phyloP scores from a whole-genome alignment of 2,329 filamentous ascomycete species.

The Alternaria solani region DNA sequence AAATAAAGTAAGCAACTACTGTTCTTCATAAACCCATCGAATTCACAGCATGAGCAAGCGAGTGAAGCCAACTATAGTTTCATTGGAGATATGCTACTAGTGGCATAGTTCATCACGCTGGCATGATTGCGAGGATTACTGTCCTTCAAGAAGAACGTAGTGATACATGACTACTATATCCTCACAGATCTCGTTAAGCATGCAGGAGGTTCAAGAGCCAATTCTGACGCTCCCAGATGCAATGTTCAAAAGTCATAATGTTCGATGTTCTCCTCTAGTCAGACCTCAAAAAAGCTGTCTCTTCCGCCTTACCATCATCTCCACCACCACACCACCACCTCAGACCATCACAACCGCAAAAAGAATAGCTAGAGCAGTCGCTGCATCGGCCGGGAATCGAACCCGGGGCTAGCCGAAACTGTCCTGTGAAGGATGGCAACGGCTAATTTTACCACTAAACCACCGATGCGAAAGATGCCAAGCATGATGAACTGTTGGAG shows the following conservation, averaged over 20 bases:
- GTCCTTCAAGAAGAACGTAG: not conserved
- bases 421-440: slow-evolving; percentile 29
- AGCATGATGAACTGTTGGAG: not conserved
- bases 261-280: not conserved
- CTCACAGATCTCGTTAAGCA: not conserved
- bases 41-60: not conserved
- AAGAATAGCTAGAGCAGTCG: not conserved
- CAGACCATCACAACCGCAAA: not conserved
- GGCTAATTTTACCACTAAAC: slow-evolving; percentile 46
- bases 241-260: not conserved
- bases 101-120: not conserved
- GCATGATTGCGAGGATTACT: no score
- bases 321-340: not conserved
- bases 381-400: slow-evolving; percentile 40
- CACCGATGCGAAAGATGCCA: slow-evolving; percentile 31
- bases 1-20: not conserved
- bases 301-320: not conserved
- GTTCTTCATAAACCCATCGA: not conserved
- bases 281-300: not conserved
- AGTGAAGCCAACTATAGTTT: not conserved
- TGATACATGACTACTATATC: not conserved
- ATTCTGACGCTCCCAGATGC: not conserved
- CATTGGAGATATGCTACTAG: not conserved
- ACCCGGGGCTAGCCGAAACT: slow-evolving; percentile 41
- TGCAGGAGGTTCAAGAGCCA: not conserved